phyloP scores from a whole-genome alignment of 176 grass and related monocot species.

The Zea luxurians region DNA sequence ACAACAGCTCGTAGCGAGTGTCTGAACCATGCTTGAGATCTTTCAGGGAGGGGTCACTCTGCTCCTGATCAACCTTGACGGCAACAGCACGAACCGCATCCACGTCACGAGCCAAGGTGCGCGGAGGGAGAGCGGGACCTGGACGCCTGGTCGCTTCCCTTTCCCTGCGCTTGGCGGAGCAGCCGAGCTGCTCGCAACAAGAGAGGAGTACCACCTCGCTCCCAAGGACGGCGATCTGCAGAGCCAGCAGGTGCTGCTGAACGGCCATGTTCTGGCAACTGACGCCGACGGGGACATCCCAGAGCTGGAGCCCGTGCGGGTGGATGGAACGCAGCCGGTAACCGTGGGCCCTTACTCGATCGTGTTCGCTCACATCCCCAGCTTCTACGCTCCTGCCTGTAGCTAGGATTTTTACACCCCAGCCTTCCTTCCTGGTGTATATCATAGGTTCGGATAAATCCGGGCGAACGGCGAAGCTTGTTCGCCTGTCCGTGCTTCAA shows the following conservation, averaged over 20 bases:
- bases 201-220: slow-evolving; percentile 91
- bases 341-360: slow-evolving; percentile 75
- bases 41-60: slow-evolving; percentile 67
- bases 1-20: not conserved
- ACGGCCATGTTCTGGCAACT: slow-evolving; percentile 60
- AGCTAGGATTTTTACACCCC: slow-evolving; percentile 41
- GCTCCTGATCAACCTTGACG: slow-evolving; percentile 78
- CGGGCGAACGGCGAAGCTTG: slow-evolving; percentile 69
- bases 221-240: slow-evolving; percentile 70
- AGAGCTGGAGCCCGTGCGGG: slow-evolving; percentile 53
- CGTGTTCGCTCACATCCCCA: slow-evolving; percentile 79
- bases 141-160: slow-evolving; percentile 16
- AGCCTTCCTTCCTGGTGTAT: slow-evolving; percentile 7
- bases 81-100: slow-evolving; percentile 47
- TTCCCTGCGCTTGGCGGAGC: slow-evolving; percentile 33
- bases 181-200: slow-evolving; percentile 30
- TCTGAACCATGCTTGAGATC: not conserved
- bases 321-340: slow-evolving; percentile 61
- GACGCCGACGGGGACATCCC: slow-evolving; percentile 67
- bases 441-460: slow-evolving; percentile 37
- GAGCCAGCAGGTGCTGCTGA: slow-evolving; percentile 86
- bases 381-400: slow-evolving; percentile 70
- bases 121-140: slow-evolving; percentile 32
- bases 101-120: slow-evolving; percentile 19
- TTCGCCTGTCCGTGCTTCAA: slow-evolving; percentile 48